Base-by-base conservation (phyloP, 768 basidiomycete species). In the Gymnopilus junonius region DNA sequence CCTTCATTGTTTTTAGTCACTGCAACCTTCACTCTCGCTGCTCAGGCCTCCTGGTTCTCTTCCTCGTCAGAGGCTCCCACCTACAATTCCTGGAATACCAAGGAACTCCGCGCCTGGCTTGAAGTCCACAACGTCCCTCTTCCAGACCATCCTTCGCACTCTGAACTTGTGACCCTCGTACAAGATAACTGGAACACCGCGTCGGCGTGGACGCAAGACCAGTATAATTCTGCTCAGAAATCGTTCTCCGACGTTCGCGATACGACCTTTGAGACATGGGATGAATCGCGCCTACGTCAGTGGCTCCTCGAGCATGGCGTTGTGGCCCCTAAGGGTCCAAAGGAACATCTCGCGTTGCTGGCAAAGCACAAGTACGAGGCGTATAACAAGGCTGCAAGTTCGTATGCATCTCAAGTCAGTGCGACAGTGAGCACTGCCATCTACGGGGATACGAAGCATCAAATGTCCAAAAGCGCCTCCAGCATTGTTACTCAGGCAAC, bases 241-340 rank as follows among this genome's bases (percentile, higher is more conserved):
- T 76, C 81, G 3, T 93, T 92, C 65, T 68, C 80, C 17, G 77
- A 86, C 62, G 42, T 91, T 64, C 85, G 85, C 61, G 87, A 88
- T 2, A 76, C 82, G 23, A 75, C 86, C 8, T 89, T 93, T 64
- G 92, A 95, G 64, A 78, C 81, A 1, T 99, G 95, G 95, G 87
- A 92, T 72, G 95, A 98, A 70, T 88, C 87, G 12, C 83, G 83
- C 29, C 81, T 97, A 21, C 87, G 95, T 70, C 81, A 91, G 65
- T 97, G 91, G 77, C 82, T 99, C 11, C 85, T 97, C 58, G 86
- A 92, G 70, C 91, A 97, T 67, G 95, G 95, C 42, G 81, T 97
- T 63, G 87, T 99, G 54, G 85, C 89, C 6, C 95, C 96, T 14
- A 83, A 85, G 29, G 90, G 91, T 2, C 88, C 88, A 2, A 82